These are phyloP conservation scores for Themeda triandra DNA, from an alignment of 176 grass and related monocot genomes.

Conservation along the genomic window DNA sequence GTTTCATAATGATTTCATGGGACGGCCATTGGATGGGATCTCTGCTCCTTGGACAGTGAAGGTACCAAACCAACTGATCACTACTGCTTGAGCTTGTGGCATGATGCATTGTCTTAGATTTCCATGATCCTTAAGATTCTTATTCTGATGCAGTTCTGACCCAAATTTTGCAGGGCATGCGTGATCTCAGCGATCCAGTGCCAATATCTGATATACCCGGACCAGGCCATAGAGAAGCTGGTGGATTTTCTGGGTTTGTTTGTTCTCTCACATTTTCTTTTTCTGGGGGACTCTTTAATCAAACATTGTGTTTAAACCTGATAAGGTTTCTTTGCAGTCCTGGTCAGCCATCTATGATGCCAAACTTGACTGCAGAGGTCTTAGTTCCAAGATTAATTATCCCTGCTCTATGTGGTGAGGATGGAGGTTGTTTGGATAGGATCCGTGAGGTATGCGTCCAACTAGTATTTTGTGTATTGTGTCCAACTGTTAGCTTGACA, in stretches of 20 bases:
- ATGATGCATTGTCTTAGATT: not conserved
- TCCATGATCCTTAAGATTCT: not conserved
- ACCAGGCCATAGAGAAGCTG: conserved; percentile 51
- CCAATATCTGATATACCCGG: conserved; percentile 57
- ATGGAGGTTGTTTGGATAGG: conserved; percentile 82
- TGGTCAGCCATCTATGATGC: conserved; percentile 56
- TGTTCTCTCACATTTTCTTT: conserved; percentile 19
- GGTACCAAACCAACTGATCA: conserved; percentile 29
- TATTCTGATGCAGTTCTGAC: conserved; percentile 2
- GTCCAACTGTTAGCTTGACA: not conserved
- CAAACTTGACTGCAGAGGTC: conserved; percentile 70
- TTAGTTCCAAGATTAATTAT: conserved; percentile 69
- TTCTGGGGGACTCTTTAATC: not conserved
- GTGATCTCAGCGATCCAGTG: conserved; percentile 48
- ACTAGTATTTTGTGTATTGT: conserved; percentile 10
- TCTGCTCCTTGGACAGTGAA: conserved; percentile 51
- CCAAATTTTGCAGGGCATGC: conserved; percentile 44
- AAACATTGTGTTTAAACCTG: conserved; percentile 6
- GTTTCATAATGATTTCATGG: conserved; percentile 65
- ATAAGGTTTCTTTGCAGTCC: conserved; percentile 41
- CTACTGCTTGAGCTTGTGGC: not conserved
- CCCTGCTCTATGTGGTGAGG: conserved; percentile 70
- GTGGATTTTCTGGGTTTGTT: conserved; percentile 74
- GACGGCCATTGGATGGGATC: conserved; percentile 59
- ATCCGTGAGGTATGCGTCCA: conserved; percentile 69